These are phyloP conservation scores for Plasmodium gonderi DNA, from an alignment of 169 alveolate species.

Conservation along the genomic window DNA sequence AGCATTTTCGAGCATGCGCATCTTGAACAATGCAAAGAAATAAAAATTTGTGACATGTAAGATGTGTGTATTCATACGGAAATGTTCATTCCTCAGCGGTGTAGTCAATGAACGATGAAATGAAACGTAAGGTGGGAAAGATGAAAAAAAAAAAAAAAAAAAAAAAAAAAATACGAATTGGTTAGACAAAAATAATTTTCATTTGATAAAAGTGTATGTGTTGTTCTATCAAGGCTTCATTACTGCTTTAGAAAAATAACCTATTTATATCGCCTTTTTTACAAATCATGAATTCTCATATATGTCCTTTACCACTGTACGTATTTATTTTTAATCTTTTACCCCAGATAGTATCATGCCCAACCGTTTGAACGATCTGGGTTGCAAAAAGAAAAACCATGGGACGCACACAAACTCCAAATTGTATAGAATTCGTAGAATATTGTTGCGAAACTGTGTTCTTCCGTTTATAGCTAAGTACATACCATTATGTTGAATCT, in stretches of 20 bases:
- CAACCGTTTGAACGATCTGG: constrained; percentile 20
- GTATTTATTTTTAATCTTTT: too few species aligned
- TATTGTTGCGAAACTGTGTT: constrained; percentile 44
- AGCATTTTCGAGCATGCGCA: too few species aligned
- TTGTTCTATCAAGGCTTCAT: background rate
- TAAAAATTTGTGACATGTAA: too few species aligned
- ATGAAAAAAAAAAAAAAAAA: background rate
- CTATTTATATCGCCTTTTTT: background rate
- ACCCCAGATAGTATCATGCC: background rate
- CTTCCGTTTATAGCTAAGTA: constrained; percentile 36
- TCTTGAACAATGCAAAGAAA: too few species aligned
- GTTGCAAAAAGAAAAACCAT: constrained; percentile 51
- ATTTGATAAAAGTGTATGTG: background rate
- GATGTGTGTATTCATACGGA: too few species aligned
- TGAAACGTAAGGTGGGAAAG: background rate
- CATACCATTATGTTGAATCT: constrained; percentile 28
- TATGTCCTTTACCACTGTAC: background rate
- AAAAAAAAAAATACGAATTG: background rate
- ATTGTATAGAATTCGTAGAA: constrained; percentile 3
- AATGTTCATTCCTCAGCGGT: too few species aligned
- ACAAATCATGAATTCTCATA: background rate
- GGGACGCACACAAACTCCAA: constrained; percentile 48
- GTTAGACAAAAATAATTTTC: background rate
- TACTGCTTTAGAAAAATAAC: too few species aligned
- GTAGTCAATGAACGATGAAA: too few species aligned